Evolutionary conservation across 129 eudicot genomes (phyloP), one percentile per base, ranked within the genome.

Genomic region (Artemisia tridentata): DNA sequence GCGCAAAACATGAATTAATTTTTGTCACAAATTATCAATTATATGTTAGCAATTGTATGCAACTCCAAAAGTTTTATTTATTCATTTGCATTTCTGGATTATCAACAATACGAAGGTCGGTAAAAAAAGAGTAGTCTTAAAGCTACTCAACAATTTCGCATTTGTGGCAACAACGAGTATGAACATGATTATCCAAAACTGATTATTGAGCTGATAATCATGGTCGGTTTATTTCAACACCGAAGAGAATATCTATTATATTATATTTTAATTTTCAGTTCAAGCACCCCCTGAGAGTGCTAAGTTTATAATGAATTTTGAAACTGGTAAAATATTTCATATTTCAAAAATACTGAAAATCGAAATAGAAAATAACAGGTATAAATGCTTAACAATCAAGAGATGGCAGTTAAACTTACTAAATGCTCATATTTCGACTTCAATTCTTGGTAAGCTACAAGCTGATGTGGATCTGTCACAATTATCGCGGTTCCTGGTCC

Each of bases 391-490:
- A 45, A 38, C 10, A 18, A 55, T 43, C 17, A 13, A 34, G 19
- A 38, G 21, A 61, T 11, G 48, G 54, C 17, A 52, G 63, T 34
- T 47, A 18, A 16, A 81, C 86, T 84, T 80, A 89, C 92, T 67
- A 84, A 68, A 51, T 71, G 57, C 51, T 84, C 86, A 5, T 80
- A 70, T 77, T 83, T 80, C 20, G 50, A 48, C 74, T 80, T 86
- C 55, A 90, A 82, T 54, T 81, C 87, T 52, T 84, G 80, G 79
- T 76, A 84, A 21, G 84, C 88, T 71, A 76, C 51, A 25, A 70
- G 74, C 73, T 82, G 83, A 7, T 80, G 80, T 21, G 81, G 67
- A 67, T 74, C 86, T n/a, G 83, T 67, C 59, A 76, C 79, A 47
- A 74, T 65, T 49, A 63, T 63, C 7, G 65, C 78, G 12, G 76